A percentile compares a stretch with the other conserved stretches of the same genome.
phyloP scores from a whole-genome alignment of 768 basidiomycete species.

The Neoboletus subvelutipes region DNA sequence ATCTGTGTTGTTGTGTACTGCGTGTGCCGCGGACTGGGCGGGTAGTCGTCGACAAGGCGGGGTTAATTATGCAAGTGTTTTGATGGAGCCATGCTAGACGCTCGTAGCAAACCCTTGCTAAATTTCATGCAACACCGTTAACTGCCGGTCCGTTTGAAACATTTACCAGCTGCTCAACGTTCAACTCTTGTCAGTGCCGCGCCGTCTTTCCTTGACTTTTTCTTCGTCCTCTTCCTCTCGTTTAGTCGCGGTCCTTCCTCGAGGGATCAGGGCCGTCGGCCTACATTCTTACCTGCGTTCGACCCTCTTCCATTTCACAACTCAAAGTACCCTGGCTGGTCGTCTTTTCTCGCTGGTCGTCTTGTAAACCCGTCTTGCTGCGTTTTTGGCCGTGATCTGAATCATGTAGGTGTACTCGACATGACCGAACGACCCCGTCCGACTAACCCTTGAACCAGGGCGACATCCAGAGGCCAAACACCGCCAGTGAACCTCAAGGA shows the following conservation, averaged over 20 bases:
- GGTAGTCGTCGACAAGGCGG: not conserved
- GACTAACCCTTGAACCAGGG: constrained; percentile 27
- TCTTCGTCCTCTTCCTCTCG: not conserved
- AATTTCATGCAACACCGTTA: constrained; percentile 6
- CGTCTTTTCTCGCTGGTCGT: constrained; percentile 22
- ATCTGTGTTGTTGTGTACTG: not conserved
- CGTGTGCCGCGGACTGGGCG: not conserved
- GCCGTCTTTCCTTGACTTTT: constrained; percentile 1
- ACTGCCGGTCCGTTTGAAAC: constrained; percentile 1
- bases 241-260: constrained; percentile 1
- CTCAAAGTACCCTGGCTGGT: constrained; percentile 22
- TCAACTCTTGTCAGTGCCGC: not conserved
- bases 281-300: constrained; percentile 11
- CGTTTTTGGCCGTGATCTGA: constrained; percentile 2
- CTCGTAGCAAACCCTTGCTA: not conserved
- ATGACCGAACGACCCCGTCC: not conserved
- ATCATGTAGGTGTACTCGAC: constrained; percentile 23
- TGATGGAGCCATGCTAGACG: not conserved
- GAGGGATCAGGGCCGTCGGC: constrained; percentile 13
- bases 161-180: not conserved
- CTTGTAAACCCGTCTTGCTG: constrained; percentile 9
- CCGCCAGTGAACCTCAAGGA: constrained; percentile 65
- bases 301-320: constrained; percentile 9
- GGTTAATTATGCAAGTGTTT: constrained; percentile 1
- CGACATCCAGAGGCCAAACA: constrained; percentile 26